Conservation (phyloP, 139 green algal species). For the Chlamydomonas sphaeroides region DNA sequence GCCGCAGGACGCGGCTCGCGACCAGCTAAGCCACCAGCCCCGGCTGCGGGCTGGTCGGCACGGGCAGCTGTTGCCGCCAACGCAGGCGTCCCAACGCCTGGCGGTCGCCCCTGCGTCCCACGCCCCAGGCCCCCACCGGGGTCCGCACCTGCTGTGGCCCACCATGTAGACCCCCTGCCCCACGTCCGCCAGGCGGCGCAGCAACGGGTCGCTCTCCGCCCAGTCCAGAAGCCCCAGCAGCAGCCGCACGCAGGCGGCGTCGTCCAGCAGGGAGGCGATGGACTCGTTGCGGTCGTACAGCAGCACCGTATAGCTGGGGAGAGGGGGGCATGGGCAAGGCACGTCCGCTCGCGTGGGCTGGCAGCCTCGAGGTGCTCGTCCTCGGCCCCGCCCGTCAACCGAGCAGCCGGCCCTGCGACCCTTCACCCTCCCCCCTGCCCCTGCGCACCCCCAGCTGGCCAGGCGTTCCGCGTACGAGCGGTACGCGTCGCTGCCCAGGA, state of each 20-base stretch:
- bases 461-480: conserved; percentile 70
- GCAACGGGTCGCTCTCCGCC: conserved; percentile 61
- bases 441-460: conserved; percentile 74
- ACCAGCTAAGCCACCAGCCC: no score
- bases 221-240: conserved; percentile 80
- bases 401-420: no score
- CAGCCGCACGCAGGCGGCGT: conserved; percentile 74
- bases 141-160: conserved; percentile 57
- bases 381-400: no score
- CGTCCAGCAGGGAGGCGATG: conserved; percentile 72
- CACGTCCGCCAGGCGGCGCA: conserved; percentile 67
- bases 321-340: neutral
- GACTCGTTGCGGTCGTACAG: conserved; percentile 78
- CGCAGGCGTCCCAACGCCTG: no score
- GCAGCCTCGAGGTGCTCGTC: no score
- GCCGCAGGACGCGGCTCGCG: no score
- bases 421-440: neutral
- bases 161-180: conserved; percentile 61
- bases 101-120: neutral
- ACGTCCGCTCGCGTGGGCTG: no score
- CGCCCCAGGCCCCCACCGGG: no score
- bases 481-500: conserved; percentile 79
- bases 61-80: no score
- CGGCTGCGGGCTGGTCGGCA: no score
- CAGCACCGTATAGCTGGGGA: conserved; percentile 66